These are phyloP conservation scores for Sporothrix schenckii DNA, from an alignment of 2,329 filamentous ascomycete species.

Conservation along the genomic window DNA sequence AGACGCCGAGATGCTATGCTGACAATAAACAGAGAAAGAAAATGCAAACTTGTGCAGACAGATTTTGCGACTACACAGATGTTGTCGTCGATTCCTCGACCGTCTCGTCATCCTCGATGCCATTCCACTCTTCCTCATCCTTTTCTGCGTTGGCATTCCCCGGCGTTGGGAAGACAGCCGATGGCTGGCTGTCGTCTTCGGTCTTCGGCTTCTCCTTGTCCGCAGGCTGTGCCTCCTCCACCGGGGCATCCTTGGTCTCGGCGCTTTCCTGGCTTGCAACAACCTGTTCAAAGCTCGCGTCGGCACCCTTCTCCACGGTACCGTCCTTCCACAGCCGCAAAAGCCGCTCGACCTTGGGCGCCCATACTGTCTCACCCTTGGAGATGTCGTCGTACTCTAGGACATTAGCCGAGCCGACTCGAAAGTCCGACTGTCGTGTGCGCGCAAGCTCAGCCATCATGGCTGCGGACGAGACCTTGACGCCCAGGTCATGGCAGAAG, in stretches of 20 bases:
- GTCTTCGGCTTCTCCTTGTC: not conserved
- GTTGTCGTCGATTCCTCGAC: not conserved
- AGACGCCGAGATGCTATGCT: conserved; percentile 26
- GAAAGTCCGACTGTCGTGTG: conserved; percentile 79
- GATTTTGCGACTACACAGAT: not conserved
- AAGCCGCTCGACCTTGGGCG: conserved; percentile 67
- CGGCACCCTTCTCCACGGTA: conserved; percentile 27
- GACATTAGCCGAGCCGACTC: conserved; percentile 69
- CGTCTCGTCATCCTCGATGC: conserved; percentile 17
- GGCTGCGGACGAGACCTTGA: conserved; percentile 76
- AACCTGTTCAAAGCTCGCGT: conserved; percentile 7
- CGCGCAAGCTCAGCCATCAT: conserved; percentile 85
- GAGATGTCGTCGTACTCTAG: conserved; percentile 77
- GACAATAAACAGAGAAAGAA: not conserved
- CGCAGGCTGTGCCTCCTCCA: not conserved
- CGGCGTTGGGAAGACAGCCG: not conserved
- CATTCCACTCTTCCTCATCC: conserved; percentile 16
- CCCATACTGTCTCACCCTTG: conserved; percentile 80
- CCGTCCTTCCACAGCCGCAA: conserved; percentile 46
- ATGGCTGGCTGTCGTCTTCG: not conserved
- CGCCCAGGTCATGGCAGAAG: conserved; percentile 87
- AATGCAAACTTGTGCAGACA: not conserved
- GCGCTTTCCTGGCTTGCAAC: not conserved
- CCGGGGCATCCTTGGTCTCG: not conserved
- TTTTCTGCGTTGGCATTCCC: not conserved